Conservation (phyloP, 805 yeast genomes). For the Lipomyces orientalis region DNA sequence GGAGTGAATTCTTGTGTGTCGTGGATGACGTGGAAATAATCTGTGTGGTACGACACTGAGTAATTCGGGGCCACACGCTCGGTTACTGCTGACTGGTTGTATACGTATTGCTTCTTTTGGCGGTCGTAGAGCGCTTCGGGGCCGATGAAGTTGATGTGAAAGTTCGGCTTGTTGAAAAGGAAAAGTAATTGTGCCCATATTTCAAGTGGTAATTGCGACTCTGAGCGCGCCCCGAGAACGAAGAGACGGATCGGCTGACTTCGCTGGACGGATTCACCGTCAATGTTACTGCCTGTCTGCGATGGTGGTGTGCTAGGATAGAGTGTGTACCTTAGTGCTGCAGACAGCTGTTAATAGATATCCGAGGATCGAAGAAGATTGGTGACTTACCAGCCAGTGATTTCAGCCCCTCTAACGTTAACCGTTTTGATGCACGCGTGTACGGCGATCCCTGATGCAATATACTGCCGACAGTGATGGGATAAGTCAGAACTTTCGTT, state of each 20-base stretch:
- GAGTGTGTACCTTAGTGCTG: slow-evolving; percentile 84
- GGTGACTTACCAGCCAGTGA: slow-evolving; percentile 62
- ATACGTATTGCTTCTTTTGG: slow-evolving; percentile 63
- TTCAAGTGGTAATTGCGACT: slow-evolving; percentile 89
- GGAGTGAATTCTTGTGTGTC: slow-evolving; percentile 96
- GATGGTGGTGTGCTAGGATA: slow-evolving; percentile 60
- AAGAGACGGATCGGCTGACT: slow-evolving; percentile 91
- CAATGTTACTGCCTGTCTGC: slow-evolving; percentile 23
- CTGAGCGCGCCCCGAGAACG: slow-evolving; percentile 89
- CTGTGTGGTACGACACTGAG: slow-evolving; percentile 81
- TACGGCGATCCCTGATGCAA: slow-evolving; percentile 88
- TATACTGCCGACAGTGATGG: slow-evolving; percentile 83
- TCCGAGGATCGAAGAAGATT: neutral
- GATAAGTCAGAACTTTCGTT: slow-evolving; percentile 92
- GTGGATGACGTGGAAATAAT: slow-evolving; percentile 88
- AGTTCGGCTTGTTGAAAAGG: slow-evolving; percentile 78
- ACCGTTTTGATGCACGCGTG: slow-evolving; percentile 72
- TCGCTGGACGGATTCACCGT: slow-evolving; percentile 58
- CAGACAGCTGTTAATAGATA: neutral
- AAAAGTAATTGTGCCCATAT: slow-evolving; percentile 94
- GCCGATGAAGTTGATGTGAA: slow-evolving; percentile 91
- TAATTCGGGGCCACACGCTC: slow-evolving; percentile 63
- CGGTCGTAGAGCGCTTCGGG: slow-evolving; percentile 87
- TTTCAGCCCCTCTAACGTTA: slow-evolving; percentile 90
- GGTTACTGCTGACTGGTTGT: slow-evolving; percentile 58